These are phyloP conservation scores for Anastatica hierochuntica DNA, from an alignment of 345 rosid species.

Conservation along the genomic window DNA sequence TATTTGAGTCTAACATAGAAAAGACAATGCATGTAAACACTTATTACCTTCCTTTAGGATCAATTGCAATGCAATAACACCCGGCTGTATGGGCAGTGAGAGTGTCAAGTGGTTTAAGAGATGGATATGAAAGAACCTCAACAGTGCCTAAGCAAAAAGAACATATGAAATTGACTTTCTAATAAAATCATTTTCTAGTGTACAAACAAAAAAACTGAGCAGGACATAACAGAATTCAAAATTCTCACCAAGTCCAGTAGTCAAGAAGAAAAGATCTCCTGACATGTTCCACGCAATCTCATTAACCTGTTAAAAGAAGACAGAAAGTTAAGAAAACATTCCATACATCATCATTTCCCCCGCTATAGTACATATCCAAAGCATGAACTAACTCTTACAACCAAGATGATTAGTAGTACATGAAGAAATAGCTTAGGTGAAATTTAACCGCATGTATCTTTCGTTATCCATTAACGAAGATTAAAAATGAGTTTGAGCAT, in stretches of 20 bases:
- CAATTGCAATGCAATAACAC: conserved; percentile 95
- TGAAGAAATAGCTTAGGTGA: not conserved
- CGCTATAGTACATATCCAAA: not conserved
- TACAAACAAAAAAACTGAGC: not conserved
- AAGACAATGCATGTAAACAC: not conserved
- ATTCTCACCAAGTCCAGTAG: conserved; percentile 83
- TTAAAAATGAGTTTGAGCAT: not conserved
- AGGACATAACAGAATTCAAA: not conserved
- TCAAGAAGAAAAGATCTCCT: conserved; percentile 90
- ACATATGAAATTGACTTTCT: not conserved
- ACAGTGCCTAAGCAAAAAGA: conserved; percentile 64
- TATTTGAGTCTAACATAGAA: not conserved
- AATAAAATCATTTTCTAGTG: not conserved
- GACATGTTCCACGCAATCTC: conserved; percentile 98
- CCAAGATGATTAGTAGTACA: not conserved
- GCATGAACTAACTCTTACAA: not conserved
- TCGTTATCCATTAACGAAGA: not conserved
- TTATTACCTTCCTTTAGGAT: conserved; percentile 80
- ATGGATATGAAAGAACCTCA: conserved; percentile 79
- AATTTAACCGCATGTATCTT: not conserved
- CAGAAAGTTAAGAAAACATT: not conserved
- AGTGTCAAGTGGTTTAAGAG: conserved; percentile 68
- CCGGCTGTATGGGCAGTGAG: conserved; percentile 98
- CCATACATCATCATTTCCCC: too few relatives aligned
- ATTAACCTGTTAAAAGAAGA: conserved; percentile 55